A percentile compares a stretch with the other conserved stretches of the same genome.
phyloP scores from a whole-genome alignment of 2,329 filamentous ascomycete genomes.

The Neofusicoccum umdonicola region DNA sequence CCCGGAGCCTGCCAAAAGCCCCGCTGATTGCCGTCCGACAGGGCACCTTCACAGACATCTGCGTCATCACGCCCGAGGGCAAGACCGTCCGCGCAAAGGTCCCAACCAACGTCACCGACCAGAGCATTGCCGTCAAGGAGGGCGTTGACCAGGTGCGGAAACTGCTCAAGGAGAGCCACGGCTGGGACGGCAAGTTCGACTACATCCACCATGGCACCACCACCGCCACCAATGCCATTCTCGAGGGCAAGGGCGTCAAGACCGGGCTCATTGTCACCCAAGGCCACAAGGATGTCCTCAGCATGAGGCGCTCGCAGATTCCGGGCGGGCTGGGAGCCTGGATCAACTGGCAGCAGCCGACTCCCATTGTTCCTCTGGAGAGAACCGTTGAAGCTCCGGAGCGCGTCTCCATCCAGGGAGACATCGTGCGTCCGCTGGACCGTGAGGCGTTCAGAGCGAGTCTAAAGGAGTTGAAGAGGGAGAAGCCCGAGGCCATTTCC shows the following conservation, averaged over 20 bases:
- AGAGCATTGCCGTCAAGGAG: constrained; percentile 48
- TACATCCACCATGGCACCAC: constrained; percentile 53
- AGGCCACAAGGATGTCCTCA: constrained; percentile 51
- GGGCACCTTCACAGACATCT: constrained; percentile 50
- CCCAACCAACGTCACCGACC: constrained; percentile 45
- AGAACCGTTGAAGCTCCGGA: constrained; percentile 47
- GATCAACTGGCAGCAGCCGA: constrained; percentile 49
- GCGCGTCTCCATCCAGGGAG: constrained; percentile 44
- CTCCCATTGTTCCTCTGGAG: constrained; percentile 50
- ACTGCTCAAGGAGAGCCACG: constrained; percentile 37
- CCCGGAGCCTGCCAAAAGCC: neutral
- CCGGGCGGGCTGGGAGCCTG: constrained; percentile 51
- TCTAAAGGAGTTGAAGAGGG: constrained; percentile 39
- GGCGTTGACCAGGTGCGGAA: constrained; percentile 45
- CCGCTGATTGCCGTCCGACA: constrained; percentile 21
- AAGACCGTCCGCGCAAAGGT: constrained; percentile 47
- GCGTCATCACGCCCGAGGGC: constrained; percentile 46
- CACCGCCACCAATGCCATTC: constrained; percentile 50
- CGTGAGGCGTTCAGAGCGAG: constrained; percentile 37
- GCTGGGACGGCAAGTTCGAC: constrained; percentile 46
- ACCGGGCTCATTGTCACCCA: constrained; percentile 48
- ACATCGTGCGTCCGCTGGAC: constrained; percentile 42
- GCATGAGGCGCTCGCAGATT: constrained; percentile 49
- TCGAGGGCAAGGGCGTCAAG: constrained; percentile 51
- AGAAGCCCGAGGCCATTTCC: constrained; percentile 46